phyloP scores from a whole-genome alignment of 768 basidiomycete species.

The Boletus eberwhitei region DNA sequence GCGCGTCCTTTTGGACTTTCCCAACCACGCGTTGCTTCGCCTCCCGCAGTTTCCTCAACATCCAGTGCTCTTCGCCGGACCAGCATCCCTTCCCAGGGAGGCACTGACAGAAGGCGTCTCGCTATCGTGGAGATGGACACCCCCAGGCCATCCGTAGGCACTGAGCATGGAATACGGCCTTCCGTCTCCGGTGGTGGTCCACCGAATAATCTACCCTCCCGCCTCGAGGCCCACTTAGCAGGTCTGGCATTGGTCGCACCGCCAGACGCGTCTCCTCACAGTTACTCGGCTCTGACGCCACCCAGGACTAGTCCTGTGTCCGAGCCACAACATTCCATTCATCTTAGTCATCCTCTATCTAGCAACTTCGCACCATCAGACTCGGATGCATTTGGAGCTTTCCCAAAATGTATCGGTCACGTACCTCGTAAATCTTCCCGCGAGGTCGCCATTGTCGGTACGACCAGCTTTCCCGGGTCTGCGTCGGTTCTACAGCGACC shows the following conservation, averaged over 20 bases:
- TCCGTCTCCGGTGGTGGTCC: slow-evolving; percentile 29
- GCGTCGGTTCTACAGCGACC: slow-evolving; percentile 27
- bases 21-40: slow-evolving; percentile 21
- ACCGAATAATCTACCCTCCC: slow-evolving; percentile 34
- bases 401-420: slow-evolving; percentile 34
- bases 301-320: slow-evolving; percentile 46
- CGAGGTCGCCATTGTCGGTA: slow-evolving; percentile 53
- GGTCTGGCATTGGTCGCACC: slow-evolving; percentile 70
- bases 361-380: slow-evolving; percentile 43
- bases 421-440: slow-evolving; percentile 44
- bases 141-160: slow-evolving; percentile 16
- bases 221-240: slow-evolving; percentile 33
- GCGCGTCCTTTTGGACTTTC: slow-evolving; percentile 8
- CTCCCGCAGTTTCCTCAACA: slow-evolving; percentile 27
- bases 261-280: slow-evolving; percentile 57
- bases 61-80: slow-evolving; percentile 40
- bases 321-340: slow-evolving; percentile 18
- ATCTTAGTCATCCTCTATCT: slow-evolving; percentile 1
- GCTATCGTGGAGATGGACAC: slow-evolving; percentile 64
- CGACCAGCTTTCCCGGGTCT: slow-evolving; percentile 30
- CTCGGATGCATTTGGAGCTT: slow-evolving; percentile 41
- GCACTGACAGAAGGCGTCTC: slow-evolving; percentile 61
- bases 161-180: slow-evolving; percentile 9
- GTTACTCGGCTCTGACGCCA: slow-evolving; percentile 52
- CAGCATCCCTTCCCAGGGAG: slow-evolving; percentile 55